Conservation (phyloP, 2,329 filamentous ascomycete species). For the Botrytis pseudocinerea region DNA sequence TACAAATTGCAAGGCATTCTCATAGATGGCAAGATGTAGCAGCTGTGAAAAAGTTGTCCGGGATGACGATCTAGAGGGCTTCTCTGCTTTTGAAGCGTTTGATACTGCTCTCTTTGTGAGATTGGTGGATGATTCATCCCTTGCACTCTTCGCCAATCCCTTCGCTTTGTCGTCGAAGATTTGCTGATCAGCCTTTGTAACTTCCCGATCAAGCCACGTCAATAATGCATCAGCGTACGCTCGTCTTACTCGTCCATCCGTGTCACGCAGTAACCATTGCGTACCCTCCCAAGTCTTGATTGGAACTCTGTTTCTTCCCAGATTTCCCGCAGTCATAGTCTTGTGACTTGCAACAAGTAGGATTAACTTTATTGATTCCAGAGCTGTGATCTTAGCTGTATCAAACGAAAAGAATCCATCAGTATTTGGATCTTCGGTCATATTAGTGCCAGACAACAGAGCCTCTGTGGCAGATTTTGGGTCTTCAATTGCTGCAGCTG, state of each 20-base stretch:
- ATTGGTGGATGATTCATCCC: conserved; percentile 37
- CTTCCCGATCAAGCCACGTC: conserved; percentile 84
- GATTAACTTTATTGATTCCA: conserved; percentile 80
- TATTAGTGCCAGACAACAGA: conserved; percentile 49
- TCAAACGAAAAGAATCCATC: conserved; percentile 64
- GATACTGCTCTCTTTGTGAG: conserved; percentile 62
- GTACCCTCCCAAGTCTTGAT: conserved; percentile 94
- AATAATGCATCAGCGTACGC: conserved; percentile 82
- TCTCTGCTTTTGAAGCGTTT: conserved; percentile 55
- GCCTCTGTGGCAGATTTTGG: conserved; percentile 48
- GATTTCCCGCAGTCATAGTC: conserved; percentile 59
- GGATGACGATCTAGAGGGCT: conserved; percentile 27
- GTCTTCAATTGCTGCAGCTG: conserved; percentile 48
- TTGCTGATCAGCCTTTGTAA: conserved; percentile 63
- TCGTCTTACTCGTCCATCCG: conserved; percentile 73
- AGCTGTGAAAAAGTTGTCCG: conserved; percentile 68
- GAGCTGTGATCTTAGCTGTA: conserved; percentile 63
- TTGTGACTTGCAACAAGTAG: conserved; percentile 76
- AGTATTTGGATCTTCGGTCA: conserved; percentile 53
- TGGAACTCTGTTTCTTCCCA: conserved; percentile 73
- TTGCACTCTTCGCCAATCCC: conserved; percentile 42
- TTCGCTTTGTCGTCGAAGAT: conserved; percentile 58
- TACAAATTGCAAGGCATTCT: conserved; percentile 74
- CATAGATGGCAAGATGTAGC: conserved; percentile 85
- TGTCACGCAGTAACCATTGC: conserved; percentile 85